phyloP scores from a whole-genome alignment of 805 yeast genomes.

The Metschnikowia borealis region DNA sequence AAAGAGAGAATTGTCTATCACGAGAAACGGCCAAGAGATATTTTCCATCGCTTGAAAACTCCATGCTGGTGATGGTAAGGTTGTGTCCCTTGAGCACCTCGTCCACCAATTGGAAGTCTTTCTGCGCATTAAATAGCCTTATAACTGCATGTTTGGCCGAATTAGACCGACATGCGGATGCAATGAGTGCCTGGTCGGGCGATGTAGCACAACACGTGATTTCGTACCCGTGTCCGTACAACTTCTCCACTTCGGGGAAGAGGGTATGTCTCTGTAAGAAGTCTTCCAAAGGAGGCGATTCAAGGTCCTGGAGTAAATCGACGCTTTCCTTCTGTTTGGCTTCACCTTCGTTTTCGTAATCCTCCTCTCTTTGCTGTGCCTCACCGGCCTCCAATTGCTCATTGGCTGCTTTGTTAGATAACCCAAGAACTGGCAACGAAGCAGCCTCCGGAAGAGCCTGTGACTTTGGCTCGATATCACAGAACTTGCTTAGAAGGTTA shows the following conservation, averaged over 20 bases:
- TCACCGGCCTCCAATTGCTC: slow-evolving; percentile 42
- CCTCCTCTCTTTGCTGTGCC: slow-evolving; percentile 35
- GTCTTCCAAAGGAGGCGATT: slow-evolving; percentile 70
- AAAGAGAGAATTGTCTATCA: slow-evolving; percentile 80
- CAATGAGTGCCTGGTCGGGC: slow-evolving; percentile 59
- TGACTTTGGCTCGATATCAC: slow-evolving; percentile 34
- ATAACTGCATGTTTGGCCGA: slow-evolving; percentile 80
- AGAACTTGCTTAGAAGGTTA: slow-evolving; percentile 50
- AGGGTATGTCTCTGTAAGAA: slow-evolving; percentile 85
- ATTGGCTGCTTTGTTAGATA: slow-evolving; percentile 82
- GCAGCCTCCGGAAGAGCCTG: slow-evolving; percentile 71
- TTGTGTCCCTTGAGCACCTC: slow-evolving; percentile 62
- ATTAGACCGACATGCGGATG: slow-evolving; percentile 91
- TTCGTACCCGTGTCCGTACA: slow-evolving; percentile 98
- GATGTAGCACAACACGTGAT: slow-evolving; percentile 73
- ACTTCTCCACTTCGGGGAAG: slow-evolving; percentile 92
- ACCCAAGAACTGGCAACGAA: slow-evolving; percentile 85
- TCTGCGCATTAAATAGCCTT: slow-evolving; percentile 61
- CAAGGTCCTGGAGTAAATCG: slow-evolving; percentile 46
- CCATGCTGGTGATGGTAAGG: slow-evolving; percentile 79
- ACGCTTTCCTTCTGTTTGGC: slow-evolving; percentile 40
- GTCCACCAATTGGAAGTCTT: slow-evolving; percentile 48
- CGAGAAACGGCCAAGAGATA: slow-evolving; percentile 77
- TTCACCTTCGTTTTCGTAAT: slow-evolving; percentile 30
- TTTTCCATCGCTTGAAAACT: slow-evolving; percentile 65